Evolutionary conservation across 139 green algal species (phyloP).

Genomic region (Chlamydomonas sphaeroides): DNA sequence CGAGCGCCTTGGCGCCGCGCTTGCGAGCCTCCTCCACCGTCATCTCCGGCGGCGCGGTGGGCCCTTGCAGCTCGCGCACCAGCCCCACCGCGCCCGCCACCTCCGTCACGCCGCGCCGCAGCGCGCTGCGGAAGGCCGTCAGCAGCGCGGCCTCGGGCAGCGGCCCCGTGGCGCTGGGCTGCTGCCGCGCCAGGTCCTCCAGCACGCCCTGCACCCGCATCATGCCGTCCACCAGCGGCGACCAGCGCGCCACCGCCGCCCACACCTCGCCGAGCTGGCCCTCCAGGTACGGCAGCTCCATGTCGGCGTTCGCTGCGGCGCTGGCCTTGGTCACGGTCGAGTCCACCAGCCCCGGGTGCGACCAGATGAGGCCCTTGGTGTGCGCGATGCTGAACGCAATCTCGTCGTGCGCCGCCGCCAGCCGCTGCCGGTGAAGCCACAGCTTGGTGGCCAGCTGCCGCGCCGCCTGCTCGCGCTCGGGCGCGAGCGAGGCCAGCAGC

Average conservation of each 20-base stretch:
- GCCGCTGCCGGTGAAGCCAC: background rate
- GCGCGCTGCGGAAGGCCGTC: conserved; percentile 1
- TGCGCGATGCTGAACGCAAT: conserved; percentile 46
- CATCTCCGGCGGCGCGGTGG: conserved; percentile 32
- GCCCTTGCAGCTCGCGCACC: conserved; percentile 39
- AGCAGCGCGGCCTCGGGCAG: conserved; percentile 13
- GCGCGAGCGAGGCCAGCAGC: conserved; percentile 6
- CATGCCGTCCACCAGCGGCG: conserved; percentile 26
- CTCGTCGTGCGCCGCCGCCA: conserved; percentile 7
- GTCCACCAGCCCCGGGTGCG: conserved; percentile 37
- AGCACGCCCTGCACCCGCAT: conserved; percentile 33
- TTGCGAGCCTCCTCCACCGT: conserved; percentile 24
- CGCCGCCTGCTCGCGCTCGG: conserved; percentile 13
- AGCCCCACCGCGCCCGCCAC: conserved; percentile 11
- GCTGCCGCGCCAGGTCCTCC: conserved; percentile 11
- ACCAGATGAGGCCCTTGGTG: conserved; percentile 35
- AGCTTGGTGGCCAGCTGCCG: conserved; percentile 17
- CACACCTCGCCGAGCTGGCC: conserved; percentile 3
- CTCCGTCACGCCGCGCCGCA: conserved; percentile 22
- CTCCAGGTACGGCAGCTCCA: conserved; percentile 24
- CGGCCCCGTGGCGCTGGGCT: background rate
- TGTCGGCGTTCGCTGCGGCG: background rate
- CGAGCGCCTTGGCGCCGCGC: conserved; percentile 28
- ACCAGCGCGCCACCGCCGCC: background rate
- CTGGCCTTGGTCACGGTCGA: conserved; percentile 26